Percentiles rank a stretch among this genome's conserved stretches.
Evolutionary conservation across 148 eudicot species (phyloP).

Genomic region (Rhododendron simsii): DNA sequence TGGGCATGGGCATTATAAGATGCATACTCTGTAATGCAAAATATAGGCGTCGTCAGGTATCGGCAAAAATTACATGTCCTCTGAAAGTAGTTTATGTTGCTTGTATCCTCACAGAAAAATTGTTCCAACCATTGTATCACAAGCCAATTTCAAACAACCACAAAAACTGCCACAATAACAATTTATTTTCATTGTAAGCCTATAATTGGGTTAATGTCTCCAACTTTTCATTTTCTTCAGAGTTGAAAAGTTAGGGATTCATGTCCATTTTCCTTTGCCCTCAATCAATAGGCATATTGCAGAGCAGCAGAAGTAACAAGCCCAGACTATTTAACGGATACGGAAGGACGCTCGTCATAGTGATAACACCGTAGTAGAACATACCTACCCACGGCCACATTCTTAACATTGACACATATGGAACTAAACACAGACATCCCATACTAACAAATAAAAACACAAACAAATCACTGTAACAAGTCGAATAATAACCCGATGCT

Average conservation of each 20-base stretch:
- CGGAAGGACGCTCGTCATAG: neutral
- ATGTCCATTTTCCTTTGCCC: neutral
- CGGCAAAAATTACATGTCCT: neutral
- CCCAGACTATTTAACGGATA: neutral
- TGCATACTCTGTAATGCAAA: neutral
- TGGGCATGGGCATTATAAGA: neutral
- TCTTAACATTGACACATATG: neutral
- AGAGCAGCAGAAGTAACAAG: neutral
- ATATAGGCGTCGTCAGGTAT: neutral
- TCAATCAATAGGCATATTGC: neutral
- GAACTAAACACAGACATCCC: neutral
- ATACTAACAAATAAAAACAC: neutral
- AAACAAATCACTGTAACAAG: neutral
- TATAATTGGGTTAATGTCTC: neutral
- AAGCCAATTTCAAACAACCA: neutral
- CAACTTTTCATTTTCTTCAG: neutral
- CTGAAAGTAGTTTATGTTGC: neutral
- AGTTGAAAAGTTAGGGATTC: neutral
- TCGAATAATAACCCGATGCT: neutral
- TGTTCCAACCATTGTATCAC: neutral
- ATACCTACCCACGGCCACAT: neutral
- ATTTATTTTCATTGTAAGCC: neutral
- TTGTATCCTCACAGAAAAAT: neutral
- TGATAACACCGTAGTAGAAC: neutral
- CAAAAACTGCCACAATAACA: too few relatives aligned